A percentile compares a stretch with the other conserved stretches of the same genome.
phyloP scores from a whole-genome alignment of 768 basidiomycete genomes.

The Lactifluus piperatus region DNA sequence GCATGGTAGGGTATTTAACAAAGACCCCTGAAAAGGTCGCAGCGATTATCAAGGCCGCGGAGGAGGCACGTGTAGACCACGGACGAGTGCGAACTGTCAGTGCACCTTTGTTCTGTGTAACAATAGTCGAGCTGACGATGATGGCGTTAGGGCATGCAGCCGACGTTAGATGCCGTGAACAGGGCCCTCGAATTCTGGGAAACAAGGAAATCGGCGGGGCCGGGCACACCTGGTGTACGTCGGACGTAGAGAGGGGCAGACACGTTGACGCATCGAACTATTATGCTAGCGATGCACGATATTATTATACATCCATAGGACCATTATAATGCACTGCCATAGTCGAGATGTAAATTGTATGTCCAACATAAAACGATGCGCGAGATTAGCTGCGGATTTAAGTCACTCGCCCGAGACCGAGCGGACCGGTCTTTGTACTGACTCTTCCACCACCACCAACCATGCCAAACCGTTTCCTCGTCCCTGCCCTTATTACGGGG shows the following conservation, averaged over 20 bases:
- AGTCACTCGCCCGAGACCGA: no score
- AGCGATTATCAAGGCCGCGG: constrained; percentile 58
- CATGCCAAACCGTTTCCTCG: constrained; percentile 62
- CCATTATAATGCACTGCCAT: not conserved
- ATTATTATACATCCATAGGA: constrained; percentile 11
- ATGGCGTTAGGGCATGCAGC: constrained; percentile 58
- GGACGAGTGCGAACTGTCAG: constrained; percentile 56
- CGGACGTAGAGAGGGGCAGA: not conserved
- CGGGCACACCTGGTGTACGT: constrained; percentile 2
- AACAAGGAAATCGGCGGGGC: constrained; percentile 15
- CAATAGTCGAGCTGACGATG: not conserved
- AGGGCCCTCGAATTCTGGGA: constrained; percentile 53
- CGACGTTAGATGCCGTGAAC: constrained; percentile 61
- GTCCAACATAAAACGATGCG: not conserved
- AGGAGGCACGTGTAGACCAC: constrained; percentile 53
- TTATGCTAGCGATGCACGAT: not conserved
- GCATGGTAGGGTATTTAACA: constrained; percentile 79
- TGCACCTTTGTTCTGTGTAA: constrained; percentile 10
- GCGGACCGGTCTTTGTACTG: not conserved
- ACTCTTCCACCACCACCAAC: not conserved
- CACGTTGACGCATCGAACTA: not conserved
- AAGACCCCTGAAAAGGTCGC: constrained; percentile 78
- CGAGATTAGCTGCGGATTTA: not conserved
- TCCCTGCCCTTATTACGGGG: constrained; percentile 77
- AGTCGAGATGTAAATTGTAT: not conserved